These are phyloP conservation scores for Mimosa pudica DNA, from an alignment of 306 rosid genomes.

Conservation along the genomic window DNA sequence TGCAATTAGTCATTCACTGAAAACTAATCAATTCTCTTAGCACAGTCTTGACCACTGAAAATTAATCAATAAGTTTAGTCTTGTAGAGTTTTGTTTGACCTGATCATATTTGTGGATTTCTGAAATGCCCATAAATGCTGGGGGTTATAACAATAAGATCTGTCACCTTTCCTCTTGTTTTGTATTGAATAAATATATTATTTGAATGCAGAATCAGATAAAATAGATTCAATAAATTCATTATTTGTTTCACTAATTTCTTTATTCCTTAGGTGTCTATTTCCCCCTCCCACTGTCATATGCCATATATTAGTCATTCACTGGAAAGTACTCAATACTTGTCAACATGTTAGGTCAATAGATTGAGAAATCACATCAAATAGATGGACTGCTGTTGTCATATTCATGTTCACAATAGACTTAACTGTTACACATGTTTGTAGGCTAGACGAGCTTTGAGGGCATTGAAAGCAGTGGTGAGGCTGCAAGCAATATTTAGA, in stretches of 20 bases:
- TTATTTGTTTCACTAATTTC: not conserved
- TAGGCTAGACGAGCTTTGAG: constrained; percentile 86
- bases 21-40: no score
- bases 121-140: not conserved
- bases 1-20: no score
- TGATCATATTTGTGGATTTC: not conserved
- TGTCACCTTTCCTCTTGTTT: not conserved
- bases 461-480: constrained; percentile 85
- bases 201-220: not conserved
- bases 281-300: not conserved
- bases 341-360: not conserved
- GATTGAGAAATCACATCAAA: not conserved
- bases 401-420: constrained; percentile 13
- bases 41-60: no score
- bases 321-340: not conserved
- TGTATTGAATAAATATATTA: not conserved
- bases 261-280: not conserved
- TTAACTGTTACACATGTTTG: constrained; percentile 16
- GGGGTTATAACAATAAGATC: not conserved
- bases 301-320: not conserved
- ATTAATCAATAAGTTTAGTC: not conserved
- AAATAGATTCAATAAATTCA: not conserved
- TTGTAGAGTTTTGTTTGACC: not conserved
- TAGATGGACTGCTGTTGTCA: not conserved
- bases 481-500: constrained; percentile 91